Evolutionary conservation across 345 rosid species (phyloP).

Genomic region (Reutealis trisperma): DNA sequence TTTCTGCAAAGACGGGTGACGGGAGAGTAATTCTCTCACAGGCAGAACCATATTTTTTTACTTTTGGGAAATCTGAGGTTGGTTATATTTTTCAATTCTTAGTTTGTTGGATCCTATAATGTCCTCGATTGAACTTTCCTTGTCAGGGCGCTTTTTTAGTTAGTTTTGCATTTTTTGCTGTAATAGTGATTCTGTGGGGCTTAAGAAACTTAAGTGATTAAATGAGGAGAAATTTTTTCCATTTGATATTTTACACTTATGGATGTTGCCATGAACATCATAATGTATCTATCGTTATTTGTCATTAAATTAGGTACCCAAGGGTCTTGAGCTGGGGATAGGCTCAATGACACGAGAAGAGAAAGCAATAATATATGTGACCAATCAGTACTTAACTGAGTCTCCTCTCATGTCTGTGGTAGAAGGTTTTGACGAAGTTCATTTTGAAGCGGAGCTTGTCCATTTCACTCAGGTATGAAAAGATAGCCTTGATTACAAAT

Average conservation of each 20-base stretch:
- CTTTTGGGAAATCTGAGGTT: constrained; percentile 95
- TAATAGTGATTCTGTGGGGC: background rate
- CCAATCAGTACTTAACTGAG: constrained; percentile 62
- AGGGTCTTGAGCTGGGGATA: constrained; percentile 96
- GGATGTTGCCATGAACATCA: background rate
- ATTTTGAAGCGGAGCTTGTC: constrained; percentile 90
- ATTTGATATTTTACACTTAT: background rate
- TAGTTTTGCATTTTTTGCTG: background rate
- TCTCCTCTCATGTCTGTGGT: constrained; percentile 63
- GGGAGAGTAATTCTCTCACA: constrained; percentile 60
- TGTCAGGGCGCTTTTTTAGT: background rate
- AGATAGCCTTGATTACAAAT: background rate
- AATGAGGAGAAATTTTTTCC: background rate
- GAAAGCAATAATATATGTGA: constrained; percentile 83
- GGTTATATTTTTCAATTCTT: constrained; percentile 18
- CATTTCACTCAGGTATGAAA: constrained; percentile 79
- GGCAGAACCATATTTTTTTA: constrained; percentile 71
- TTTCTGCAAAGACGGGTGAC: constrained; percentile 76
- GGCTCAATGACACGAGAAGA: constrained; percentile 90
- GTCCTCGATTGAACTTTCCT: background rate
- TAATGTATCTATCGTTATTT: constrained; percentile 14
- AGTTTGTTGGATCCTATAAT: constrained; percentile 1
- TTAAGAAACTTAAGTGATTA: background rate
- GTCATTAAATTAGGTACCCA: constrained; percentile 66
- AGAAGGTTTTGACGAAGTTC: constrained; percentile 79